These are phyloP conservation scores for Babesia divergens DNA, from an alignment of 169 alveolate species.

Conservation along the genomic window DNA sequence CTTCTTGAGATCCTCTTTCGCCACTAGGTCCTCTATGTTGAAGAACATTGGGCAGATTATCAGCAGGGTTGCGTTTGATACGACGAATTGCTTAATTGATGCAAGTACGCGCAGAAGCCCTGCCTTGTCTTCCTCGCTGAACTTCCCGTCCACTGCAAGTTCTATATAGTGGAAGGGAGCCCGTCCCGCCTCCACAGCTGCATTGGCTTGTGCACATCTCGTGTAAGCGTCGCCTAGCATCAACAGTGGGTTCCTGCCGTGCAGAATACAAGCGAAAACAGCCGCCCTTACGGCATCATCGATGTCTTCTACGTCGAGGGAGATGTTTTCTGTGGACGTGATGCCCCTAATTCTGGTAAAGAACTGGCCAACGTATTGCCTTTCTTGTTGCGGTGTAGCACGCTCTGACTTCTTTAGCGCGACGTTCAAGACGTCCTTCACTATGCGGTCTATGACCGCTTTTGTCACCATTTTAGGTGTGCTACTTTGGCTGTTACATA, in stretches of 20 bases:
- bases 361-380: conserved; percentile 54
- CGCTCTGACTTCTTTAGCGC: conserved; percentile 42
- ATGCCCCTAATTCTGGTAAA: conserved; percentile 41
- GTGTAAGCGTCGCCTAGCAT: conserved; percentile 34
- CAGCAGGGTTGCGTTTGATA: conserved; percentile 26
- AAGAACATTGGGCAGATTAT: conserved; percentile 43
- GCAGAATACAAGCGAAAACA: conserved; percentile 51
- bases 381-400: background rate
- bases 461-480: conserved; percentile 1
- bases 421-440: conserved; percentile 27
- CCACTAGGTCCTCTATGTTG: conserved; percentile 30
- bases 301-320: conserved; percentile 14
- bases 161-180: background rate
- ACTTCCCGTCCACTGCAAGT: background rate
- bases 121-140: background rate
- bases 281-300: conserved; percentile 53
- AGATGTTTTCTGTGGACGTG: conserved; percentile 22
- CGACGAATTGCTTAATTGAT: background rate
- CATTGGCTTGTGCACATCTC: conserved; percentile 2
- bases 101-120: conserved; percentile 11
- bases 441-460: conserved; percentile 20
- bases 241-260: conserved; percentile 31
- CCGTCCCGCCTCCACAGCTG: conserved; percentile 3
- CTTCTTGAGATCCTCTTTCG: conserved; percentile 34
- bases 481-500: no score